Base-by-base conservation (phyloP, 139 green algal genomes). In the Mesotaenium endlicherianum region DNA sequence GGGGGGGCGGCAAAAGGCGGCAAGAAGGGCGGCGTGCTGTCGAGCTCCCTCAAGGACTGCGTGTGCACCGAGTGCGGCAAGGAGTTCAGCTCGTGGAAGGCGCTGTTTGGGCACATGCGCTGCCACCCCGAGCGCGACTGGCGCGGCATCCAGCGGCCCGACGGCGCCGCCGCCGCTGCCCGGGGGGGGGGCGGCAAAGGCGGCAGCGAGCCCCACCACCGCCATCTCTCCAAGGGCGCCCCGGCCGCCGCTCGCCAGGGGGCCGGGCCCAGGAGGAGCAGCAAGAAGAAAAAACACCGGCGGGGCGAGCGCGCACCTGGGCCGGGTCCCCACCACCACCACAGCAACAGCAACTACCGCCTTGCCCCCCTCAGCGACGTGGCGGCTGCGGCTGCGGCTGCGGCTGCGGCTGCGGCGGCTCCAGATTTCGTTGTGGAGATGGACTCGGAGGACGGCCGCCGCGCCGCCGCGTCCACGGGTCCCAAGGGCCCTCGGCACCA, bases 71-170 rank as follows among this genome's bases (percentile, higher is more conserved):
- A 78, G 47, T 78, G 70, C 42, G 70, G 70, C 14, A 49, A 55
- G 47, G 38, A 78, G 6, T 78, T 78, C 31, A 49, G 41, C 31
- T 78, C 70, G 16, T 78, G 70, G 14, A 78, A 78, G 31, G 70
- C 70, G 5, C 31, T 78, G 14, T 78, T 78, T 38, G 70, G 70
- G 31, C 70, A 78, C 8, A 78, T 78, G 70, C 14, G 70, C 34
- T 78, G 70, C 31, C 70, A 78, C 49, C 70, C 70, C 14, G 70
- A 78, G 70, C 14, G 70, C 16, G 70, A 78, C 5, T 78, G 70
- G 70, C 45, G 70, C 16, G 70, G 70, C 41, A 78, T 78, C 30
- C 70, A 59, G 70, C 39, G 70, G 8, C 70, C 70, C 30, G 70
- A 49, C 16, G 70, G 47, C 41, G 47, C 16, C 34, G 16, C 31